Percentiles rank a stretch among this genome's conserved stretches.
Conservation (phyloP, 495 filamentous ascomycete species). For the Aspergillus sparsus region DNA sequence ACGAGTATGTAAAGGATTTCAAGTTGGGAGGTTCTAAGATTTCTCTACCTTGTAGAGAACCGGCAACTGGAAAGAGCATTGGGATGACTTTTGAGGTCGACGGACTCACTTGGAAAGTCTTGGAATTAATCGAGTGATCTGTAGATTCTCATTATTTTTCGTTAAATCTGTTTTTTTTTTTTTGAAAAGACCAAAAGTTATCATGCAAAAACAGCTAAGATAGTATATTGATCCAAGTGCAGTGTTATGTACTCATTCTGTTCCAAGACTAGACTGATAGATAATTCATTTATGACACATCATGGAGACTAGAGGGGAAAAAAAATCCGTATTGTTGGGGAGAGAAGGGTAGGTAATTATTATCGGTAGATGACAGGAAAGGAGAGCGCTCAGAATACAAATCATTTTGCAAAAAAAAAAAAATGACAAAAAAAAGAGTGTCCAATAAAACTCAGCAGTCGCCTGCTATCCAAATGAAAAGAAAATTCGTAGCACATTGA, state of each 20-base stretch:
- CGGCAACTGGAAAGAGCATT: background rate
- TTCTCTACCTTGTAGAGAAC: constrained; percentile 3
- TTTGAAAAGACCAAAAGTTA: too few relatives aligned
- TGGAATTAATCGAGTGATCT: background rate
- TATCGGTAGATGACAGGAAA: background rate
- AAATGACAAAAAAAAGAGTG: background rate
- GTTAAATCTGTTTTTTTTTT: too few relatives aligned
- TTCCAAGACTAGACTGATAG: background rate
- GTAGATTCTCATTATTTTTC: background rate
- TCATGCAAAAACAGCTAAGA: too few relatives aligned
- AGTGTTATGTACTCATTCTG: too few relatives aligned
- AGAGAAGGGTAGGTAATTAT: background rate
- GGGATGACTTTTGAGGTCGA: constrained; percentile 6
- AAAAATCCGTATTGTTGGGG: background rate
- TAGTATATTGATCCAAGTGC: too few relatives aligned
- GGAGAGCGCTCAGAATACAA: background rate
- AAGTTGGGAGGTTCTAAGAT: background rate
- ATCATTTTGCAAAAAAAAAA: background rate
- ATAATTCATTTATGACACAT: background rate
- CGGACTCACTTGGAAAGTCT: background rate
- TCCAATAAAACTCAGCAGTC: background rate
- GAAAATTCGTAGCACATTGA: constrained; percentile 20
- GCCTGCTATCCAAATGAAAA: constrained; percentile 9
- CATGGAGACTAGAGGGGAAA: background rate
- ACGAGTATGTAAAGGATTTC: background rate